These are phyloP conservation scores for Alternaria incomplexa DNA, from an alignment of 2,329 filamentous ascomycete species.

Conservation along the genomic window DNA sequence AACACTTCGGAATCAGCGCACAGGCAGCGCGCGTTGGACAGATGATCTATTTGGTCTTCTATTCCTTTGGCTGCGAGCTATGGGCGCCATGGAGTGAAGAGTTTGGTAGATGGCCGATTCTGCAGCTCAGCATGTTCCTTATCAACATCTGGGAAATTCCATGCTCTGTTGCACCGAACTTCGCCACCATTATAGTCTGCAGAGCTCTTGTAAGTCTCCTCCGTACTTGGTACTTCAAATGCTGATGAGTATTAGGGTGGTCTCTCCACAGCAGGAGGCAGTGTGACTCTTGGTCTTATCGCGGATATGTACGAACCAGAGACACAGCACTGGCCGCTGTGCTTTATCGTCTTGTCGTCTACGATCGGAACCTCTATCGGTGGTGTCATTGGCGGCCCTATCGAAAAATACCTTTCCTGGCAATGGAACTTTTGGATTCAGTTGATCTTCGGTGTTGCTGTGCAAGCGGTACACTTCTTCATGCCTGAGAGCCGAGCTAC, in stretches of 20 bases:
- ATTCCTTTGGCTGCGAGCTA: constrained; percentile 84
- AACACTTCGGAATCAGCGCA: constrained; percentile 62
- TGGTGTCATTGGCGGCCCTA: constrained; percentile 67
- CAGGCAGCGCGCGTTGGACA: constrained; percentile 31
- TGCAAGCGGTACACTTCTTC: constrained; percentile 70
- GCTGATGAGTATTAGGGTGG: constrained; percentile 54
- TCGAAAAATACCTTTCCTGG: constrained; percentile 62
- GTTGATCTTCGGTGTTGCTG: constrained; percentile 74
- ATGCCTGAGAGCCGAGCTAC: constrained; percentile 77
- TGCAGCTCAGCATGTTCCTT: constrained; percentile 65
- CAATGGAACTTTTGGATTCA: constrained; percentile 83
- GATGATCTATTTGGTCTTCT: constrained; percentile 70
- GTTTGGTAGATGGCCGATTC: constrained; percentile 63
- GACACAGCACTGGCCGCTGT: constrained; percentile 65
- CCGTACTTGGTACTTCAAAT: constrained; percentile 57
- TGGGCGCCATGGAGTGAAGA: constrained; percentile 85
- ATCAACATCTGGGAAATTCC: constrained; percentile 73
- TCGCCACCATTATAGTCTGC: constrained; percentile 68
- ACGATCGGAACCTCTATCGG: constrained; percentile 76
- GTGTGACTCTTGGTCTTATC: constrained; percentile 67
- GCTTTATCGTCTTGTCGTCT: constrained; percentile 57
- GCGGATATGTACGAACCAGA: constrained; percentile 66
- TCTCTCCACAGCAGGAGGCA: constrained; percentile 63
- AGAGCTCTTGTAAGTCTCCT: constrained; percentile 61
- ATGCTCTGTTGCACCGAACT: constrained; percentile 67